phyloP scores from a whole-genome alignment of 495 filamentous ascomycete species.

The Aspergillus nidulans region DNA sequence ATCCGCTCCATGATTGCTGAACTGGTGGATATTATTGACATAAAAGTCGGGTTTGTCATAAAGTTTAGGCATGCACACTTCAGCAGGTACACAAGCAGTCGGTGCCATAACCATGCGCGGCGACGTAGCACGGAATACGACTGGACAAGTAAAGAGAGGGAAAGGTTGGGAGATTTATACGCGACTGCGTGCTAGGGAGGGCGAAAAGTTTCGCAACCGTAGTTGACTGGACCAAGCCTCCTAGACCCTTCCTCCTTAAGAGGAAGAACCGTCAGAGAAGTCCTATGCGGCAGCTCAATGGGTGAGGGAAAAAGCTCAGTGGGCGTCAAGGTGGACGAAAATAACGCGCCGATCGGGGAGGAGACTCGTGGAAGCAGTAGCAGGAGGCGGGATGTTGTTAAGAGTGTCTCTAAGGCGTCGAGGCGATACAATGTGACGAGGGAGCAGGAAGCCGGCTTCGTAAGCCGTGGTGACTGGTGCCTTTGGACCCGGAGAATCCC shows the following conservation, averaged over 20 bases:
- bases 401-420: slow-evolving; percentile 57
- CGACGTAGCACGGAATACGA: slow-evolving; percentile 28
- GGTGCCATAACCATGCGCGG: slow-evolving; percentile 64
- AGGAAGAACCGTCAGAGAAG: slow-evolving; percentile 93
- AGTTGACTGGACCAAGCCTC: slow-evolving; percentile 78
- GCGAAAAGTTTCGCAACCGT: slow-evolving; percentile 81
- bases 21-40: slow-evolving; percentile 20
- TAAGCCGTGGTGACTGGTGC: slow-evolving; percentile 64
- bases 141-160: slow-evolving; percentile 11
- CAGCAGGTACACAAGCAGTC: slow-evolving; percentile 56
- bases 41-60: slow-evolving; percentile 29
- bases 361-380: slow-evolving; percentile 48
- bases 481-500: slow-evolving; percentile 57
- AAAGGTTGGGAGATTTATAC: slow-evolving; percentile 18
- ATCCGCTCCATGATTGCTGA: slow-evolving; percentile 38
- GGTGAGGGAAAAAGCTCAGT: slow-evolving; percentile 50
- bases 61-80: slow-evolving; percentile 41
- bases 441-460: slow-evolving; percentile 57
- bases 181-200: slow-evolving; percentile 72
- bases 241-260: slow-evolving; percentile 90
- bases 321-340: slow-evolving; percentile 48
- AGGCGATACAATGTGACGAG: slow-evolving; percentile 74
- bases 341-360: slow-evolving; percentile 49
- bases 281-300: slow-evolving; percentile 98
- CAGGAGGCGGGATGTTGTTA: slow-evolving; percentile 70